A percentile compares a stretch with the other conserved stretches of the same genome.
Conservation (phyloP, 805 yeast genomes). For the Schwanniomyces sp. region DNA sequence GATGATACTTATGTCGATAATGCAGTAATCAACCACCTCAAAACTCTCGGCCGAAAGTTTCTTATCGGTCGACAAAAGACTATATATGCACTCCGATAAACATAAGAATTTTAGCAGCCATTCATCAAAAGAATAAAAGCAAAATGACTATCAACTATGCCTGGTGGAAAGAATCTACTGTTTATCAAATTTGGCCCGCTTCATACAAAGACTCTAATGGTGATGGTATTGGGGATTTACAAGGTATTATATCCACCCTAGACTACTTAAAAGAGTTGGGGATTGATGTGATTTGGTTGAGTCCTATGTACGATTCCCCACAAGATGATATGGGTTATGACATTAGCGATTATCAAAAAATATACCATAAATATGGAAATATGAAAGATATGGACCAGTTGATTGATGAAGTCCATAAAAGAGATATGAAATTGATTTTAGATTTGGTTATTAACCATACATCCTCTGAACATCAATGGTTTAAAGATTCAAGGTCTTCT, state of each 20-base stretch:
- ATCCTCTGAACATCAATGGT: conserved; percentile 57
- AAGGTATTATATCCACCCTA: conserved; percentile 51
- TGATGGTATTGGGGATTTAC: conserved; percentile 60
- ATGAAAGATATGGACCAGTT: conserved; percentile 51
- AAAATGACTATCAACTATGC: conserved; percentile 16
- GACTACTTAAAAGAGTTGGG: conserved; percentile 53
- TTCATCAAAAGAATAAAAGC: too few species aligned
- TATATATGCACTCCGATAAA: too few species aligned
- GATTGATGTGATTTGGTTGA: conserved; percentile 54
- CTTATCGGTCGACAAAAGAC: too few species aligned
- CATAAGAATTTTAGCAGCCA: too few species aligned
- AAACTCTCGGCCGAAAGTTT: too few species aligned
- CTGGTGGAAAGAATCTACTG: conserved; percentile 60
- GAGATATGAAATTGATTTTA: conserved; percentile 52
- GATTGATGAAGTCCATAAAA: conserved; percentile 45
- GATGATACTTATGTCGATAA: too few species aligned
- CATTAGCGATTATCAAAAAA: conserved; percentile 52
- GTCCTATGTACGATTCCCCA: conserved; percentile 59
- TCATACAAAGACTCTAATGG: conserved; percentile 58
- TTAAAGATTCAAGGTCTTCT: conserved; percentile 53
- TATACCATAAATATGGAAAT: conserved; percentile 54
- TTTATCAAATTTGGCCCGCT: conserved; percentile 64
- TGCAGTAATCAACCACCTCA: too few species aligned
- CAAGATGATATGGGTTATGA: conserved; percentile 67
- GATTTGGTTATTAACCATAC: conserved; percentile 63